Percentiles rank a stretch among this genome's conserved stretches.
phyloP scores from a whole-genome alignment of 2,329 filamentous ascomycete species.

The Trichoderma oligosporum region DNA sequence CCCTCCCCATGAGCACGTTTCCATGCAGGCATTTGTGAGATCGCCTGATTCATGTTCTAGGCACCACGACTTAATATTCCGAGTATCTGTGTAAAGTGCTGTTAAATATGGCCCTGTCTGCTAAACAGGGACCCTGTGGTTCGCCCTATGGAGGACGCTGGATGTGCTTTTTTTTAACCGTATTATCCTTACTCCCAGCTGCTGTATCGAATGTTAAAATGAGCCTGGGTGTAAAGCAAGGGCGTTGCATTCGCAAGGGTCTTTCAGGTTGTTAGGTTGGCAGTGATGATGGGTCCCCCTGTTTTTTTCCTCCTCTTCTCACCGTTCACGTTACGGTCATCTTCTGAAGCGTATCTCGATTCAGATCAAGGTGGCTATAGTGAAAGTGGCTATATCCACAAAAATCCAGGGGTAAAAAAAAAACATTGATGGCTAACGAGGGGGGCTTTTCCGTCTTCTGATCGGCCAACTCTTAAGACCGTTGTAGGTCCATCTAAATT shows the following conservation, averaged over 20 bases:
- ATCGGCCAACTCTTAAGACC: not conserved
- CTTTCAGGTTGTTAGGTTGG: not conserved
- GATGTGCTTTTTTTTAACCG: not conserved
- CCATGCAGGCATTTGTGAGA: conserved; percentile 10
- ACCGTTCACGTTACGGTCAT: conserved; percentile 9
- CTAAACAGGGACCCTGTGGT: not conserved
- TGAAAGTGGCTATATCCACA: conserved; percentile 7
- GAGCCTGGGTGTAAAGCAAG: too few relatives aligned
- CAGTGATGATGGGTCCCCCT: not conserved
- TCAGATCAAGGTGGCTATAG: not conserved
- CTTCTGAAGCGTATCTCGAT: conserved; percentile 8
- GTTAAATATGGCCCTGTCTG: not conserved
- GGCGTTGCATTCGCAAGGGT: not conserved
- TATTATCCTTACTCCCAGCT: not conserved
- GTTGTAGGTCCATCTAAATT: not conserved
- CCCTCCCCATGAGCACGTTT: conserved; percentile 8
- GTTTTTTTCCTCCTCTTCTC: not conserved
- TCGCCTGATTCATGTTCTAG: not conserved
- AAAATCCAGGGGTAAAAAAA: not conserved
- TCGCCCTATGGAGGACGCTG: not conserved
- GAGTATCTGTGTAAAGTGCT: not conserved
- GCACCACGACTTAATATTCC: not conserved
- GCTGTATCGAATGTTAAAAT: not conserved
- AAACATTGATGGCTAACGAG: not conserved
- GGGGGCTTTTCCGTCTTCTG: not conserved